Percentiles rank a stretch among this genome's conserved stretches.
Evolutionary conservation across 441 rosid genomes (phyloP).

Genomic region (Erodium texanum): DNA sequence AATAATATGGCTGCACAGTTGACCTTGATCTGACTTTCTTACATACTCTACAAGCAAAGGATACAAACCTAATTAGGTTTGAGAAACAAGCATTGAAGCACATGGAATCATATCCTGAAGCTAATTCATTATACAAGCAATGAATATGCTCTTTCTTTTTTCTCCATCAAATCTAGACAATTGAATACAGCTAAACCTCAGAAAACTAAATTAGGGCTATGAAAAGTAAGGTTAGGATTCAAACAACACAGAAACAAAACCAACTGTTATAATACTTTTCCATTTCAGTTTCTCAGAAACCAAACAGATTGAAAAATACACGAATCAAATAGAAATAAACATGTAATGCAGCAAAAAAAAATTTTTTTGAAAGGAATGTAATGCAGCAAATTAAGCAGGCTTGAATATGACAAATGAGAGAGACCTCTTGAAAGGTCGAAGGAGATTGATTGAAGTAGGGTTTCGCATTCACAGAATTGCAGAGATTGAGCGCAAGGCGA

Average conservation of each 20-base stretch:
- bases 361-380: too few relatives aligned
- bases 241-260: not conserved
- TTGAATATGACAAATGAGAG: too few relatives aligned
- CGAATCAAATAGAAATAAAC: not conserved
- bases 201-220: not conserved
- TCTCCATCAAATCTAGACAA: not conserved
- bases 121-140: not conserved
- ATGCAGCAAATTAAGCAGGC: too few relatives aligned
- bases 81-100: slow-evolving; percentile 1
- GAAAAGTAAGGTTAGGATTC: not conserved
- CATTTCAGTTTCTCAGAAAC: not conserved
- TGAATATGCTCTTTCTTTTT: not conserved
- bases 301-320: not conserved
- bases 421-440: slow-evolving; percentile 56
- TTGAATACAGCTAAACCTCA: not conserved
- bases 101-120: slow-evolving; percentile 1
- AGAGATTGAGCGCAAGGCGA: too few relatives aligned
- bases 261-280: not conserved
- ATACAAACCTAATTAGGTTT: not conserved
- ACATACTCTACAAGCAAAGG: not conserved
- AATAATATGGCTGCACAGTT: not conserved
- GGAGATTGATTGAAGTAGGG: slow-evolving; percentile 37
- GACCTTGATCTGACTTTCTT: not conserved
- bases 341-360: not conserved
- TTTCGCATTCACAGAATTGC: too few relatives aligned